A percentile compares a stretch with the other conserved stretches of the same genome.
These are phyloP conservation scores for Cyberlindnera xylosilytica DNA, from an alignment of 805 yeast species.

Conservation along the genomic window DNA sequence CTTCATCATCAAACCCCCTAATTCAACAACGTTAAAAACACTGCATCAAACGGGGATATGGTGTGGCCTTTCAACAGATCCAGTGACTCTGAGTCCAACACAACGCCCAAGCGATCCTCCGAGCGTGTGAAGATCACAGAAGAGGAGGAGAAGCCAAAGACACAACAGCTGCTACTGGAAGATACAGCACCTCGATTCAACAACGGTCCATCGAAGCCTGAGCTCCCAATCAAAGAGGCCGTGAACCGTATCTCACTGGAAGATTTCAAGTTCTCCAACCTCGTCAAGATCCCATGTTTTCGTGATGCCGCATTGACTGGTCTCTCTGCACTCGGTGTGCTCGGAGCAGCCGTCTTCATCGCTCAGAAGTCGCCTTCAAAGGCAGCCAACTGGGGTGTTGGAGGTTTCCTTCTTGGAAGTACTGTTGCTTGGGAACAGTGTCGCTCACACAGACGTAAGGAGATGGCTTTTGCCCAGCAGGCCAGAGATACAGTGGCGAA, in stretches of 20 bases:
- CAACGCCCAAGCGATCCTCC: constrained; percentile 20
- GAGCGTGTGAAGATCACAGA: constrained; percentile 16
- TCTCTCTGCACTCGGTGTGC: constrained; percentile 65
- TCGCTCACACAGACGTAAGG: constrained; percentile 62
- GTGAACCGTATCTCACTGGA: constrained; percentile 39
- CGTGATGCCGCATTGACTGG: constrained; percentile 79
- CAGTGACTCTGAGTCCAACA: not conserved
- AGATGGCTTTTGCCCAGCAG: constrained; percentile 61
- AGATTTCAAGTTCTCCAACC: constrained; percentile 50
- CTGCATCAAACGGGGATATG: constrained; percentile 11
- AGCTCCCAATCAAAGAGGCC: constrained; percentile 37
- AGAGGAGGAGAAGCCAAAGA: not conserved
- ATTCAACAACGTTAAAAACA: too few species aligned
- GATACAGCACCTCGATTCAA: constrained; percentile 40
- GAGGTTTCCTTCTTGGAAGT: constrained; percentile 76
- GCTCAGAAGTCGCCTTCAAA: constrained; percentile 59
- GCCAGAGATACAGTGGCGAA: constrained; percentile 53
- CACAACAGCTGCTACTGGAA: constrained; percentile 34
- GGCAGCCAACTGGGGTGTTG: constrained; percentile 79
- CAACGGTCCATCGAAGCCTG: constrained; percentile 29
- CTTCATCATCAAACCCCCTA: too few species aligned
- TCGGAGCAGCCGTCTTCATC: constrained; percentile 63
- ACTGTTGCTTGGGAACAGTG: constrained; percentile 94
- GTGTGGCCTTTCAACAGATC: constrained; percentile 24
- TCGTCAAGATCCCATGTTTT: constrained; percentile 69